Evolutionary conservation across 2,329 filamentous ascomycete genomes (phyloP).

Genomic region (Cercospora sesami): DNA sequence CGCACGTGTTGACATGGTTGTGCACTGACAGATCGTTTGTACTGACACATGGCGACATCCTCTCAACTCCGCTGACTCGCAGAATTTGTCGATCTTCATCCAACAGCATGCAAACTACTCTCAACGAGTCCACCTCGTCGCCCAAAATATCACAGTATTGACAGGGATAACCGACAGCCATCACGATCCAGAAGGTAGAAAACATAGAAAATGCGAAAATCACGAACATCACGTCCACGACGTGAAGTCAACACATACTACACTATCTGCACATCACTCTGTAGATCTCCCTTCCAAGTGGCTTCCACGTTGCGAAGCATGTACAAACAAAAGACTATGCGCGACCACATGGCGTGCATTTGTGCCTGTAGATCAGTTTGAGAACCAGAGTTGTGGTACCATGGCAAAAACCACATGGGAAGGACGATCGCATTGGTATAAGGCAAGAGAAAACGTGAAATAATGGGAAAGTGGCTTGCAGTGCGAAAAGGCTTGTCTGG

Average conservation of each 20-base stretch:
- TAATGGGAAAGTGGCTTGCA: background rate
- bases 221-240: background rate
- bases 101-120: background rate
- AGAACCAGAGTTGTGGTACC: background rate
- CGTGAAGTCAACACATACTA: background rate
- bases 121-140: background rate
- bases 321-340: background rate
- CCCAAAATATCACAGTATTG: background rate
- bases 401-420: background rate
- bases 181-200: background rate
- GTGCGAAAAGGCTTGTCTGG: background rate
- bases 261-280: background rate
- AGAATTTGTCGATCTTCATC: background rate
- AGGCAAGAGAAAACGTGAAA: background rate
- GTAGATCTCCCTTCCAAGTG: slow-evolving; percentile 2
- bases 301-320: slow-evolving; percentile 1
- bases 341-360: background rate
- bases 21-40: background rate
- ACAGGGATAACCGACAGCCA: background rate
- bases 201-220: background rate
- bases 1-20: background rate
- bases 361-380: background rate
- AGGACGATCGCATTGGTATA: background rate
- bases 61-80: background rate
- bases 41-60: background rate